These are phyloP conservation scores for Coemansia javaensis DNA, from an alignment of 192 early-diverging fungal genomes.

Conservation along the genomic window DNA sequence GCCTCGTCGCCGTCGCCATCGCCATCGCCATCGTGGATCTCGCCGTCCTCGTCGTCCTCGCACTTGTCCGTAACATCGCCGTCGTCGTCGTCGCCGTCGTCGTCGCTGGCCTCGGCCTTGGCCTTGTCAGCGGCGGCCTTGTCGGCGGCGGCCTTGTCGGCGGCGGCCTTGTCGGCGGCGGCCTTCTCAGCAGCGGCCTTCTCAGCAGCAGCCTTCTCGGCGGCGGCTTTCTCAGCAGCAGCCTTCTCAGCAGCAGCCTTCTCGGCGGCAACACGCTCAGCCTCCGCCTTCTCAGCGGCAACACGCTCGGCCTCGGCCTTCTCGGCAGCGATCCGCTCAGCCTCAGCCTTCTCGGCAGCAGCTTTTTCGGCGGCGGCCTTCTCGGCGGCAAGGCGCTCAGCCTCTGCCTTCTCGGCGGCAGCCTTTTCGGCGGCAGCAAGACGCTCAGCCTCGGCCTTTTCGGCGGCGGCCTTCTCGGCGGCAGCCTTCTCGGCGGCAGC, in stretches of 20 bases:
- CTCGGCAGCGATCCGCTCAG: constrained; percentile 5
- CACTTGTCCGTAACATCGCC: constrained; percentile 9
- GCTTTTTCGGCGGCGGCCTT: constrained; percentile 9
- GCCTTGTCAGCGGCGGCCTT: constrained; percentile 5
- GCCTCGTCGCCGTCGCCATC: constrained; percentile 9
- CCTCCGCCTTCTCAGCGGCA: no score
- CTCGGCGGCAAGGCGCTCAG: no score
- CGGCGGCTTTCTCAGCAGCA: no score
- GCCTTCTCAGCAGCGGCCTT: no score
- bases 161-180: no score
- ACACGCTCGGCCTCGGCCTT: constrained; percentile 22
- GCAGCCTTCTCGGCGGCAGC: constrained; percentile 4
- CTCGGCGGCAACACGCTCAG: no score
- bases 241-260: no score
- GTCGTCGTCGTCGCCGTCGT: constrained; percentile 14
- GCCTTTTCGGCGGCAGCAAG: no score
- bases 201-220: no score
- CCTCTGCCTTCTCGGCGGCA: constrained; percentile 23
- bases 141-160: constrained; percentile 8
- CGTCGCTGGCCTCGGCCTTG: constrained; percentile 4
- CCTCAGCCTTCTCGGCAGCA: constrained; percentile 6
- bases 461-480: constrained; percentile 23
- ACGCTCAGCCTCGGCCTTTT: no score
- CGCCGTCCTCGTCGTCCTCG: constrained; percentile 27
- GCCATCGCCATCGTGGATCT: constrained; percentile 16